Conservation (phyloP, 73 alveolate species). For the Tetrahymena borealis region DNA sequence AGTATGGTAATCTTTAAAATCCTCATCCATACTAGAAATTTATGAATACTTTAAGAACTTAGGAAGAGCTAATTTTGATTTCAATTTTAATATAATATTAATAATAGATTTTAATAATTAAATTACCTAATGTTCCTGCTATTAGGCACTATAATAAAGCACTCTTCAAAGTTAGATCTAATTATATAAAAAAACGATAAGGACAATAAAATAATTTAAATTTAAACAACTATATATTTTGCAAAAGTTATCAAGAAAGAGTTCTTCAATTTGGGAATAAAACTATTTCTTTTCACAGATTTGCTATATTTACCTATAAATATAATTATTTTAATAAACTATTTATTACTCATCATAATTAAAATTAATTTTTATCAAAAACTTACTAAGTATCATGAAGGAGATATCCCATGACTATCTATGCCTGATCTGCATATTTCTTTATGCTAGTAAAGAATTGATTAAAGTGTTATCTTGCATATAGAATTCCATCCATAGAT, state of each 20-base stretch:
- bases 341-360: not conserved
- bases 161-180: constrained; percentile 3
- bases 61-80: constrained; percentile 22
- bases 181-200: not conserved
- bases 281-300: not conserved
- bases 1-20: not conserved
- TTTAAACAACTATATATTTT: not conserved
- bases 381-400: too few species aligned
- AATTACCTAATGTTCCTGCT: not conserved
- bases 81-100: constrained; percentile 1
- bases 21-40: not conserved
- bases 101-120: not conserved
- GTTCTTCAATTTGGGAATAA: not conserved
- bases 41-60: constrained; percentile 21
- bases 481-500: not conserved
- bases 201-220: not conserved
- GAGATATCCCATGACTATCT: not conserved
- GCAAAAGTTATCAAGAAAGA: not conserved
- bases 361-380: not conserved
- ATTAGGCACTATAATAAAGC: constrained; percentile 10
- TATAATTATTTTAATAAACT: not conserved
- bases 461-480: not conserved
- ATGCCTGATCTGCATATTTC: not conserved
- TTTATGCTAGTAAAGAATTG: not conserved
- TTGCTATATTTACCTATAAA: not conserved